Evolutionary conservation across 2,329 filamentous ascomycete genomes (phyloP).

Genomic region (Ceratocystis harringtonii): DNA sequence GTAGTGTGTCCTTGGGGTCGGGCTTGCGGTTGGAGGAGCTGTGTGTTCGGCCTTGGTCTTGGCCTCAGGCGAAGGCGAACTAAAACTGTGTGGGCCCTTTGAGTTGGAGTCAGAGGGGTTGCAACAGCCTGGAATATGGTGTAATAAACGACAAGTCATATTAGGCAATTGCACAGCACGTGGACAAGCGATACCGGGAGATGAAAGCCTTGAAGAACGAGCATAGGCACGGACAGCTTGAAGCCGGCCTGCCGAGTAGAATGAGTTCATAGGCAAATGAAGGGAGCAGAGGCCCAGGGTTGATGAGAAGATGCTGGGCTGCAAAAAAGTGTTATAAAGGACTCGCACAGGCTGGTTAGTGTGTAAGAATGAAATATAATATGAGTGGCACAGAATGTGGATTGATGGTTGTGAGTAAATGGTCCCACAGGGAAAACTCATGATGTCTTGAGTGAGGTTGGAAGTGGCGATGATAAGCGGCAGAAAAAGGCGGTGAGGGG

Average conservation of each 20-base stretch:
- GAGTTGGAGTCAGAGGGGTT: conserved; percentile 17
- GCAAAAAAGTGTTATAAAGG: neutral
- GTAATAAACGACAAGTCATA: neutral
- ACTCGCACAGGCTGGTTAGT: neutral
- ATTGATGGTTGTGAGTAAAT: neutral
- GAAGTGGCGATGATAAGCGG: neutral
- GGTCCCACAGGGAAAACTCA: neutral
- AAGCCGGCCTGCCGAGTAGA: conserved; percentile 1
- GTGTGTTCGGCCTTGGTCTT: neutral
- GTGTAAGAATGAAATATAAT: neutral
- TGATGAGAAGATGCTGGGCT: neutral
- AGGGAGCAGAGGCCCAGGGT: neutral
- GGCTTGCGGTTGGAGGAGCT: neutral
- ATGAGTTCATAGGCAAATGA: conserved; percentile 1
- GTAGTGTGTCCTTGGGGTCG: conserved; percentile 49
- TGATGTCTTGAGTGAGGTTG: neutral
- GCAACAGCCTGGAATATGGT: conserved; percentile 12
- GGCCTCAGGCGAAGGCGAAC: neutral
- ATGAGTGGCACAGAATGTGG: neutral
- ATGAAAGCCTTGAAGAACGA: neutral
- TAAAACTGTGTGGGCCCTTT: neutral
- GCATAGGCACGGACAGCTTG: conserved; percentile 6
- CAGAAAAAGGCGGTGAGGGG: conserved; percentile 10
- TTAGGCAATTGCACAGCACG: neutral
- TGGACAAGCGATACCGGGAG: neutral